These are phyloP conservation scores for Colletotrichum zoysiae DNA, from an alignment of 2,329 filamentous ascomycete genomes.

Conservation along the genomic window DNA sequence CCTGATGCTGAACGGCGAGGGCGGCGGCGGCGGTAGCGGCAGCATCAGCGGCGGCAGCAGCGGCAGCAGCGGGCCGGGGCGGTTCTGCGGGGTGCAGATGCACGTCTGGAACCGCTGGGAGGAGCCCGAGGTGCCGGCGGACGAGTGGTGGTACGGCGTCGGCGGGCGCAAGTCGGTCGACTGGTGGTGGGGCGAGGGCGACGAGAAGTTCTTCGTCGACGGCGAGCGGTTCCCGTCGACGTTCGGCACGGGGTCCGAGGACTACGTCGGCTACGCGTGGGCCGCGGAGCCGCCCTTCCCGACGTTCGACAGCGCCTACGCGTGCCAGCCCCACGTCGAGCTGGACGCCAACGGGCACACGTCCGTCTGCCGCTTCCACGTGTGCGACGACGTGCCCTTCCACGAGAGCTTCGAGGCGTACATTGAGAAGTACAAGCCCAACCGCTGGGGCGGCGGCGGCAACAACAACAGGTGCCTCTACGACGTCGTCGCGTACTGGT, in stretches of 20 bases:
- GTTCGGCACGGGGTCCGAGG: constrained; percentile 35
- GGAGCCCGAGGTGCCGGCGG: constrained; percentile 24
- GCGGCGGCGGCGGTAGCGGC: no score
- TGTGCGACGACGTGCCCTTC: constrained; percentile 36
- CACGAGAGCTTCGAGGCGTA: constrained; percentile 35
- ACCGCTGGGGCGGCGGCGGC: constrained; percentile 19
- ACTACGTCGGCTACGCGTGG: constrained; percentile 38
- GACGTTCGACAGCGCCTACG: constrained; percentile 33
- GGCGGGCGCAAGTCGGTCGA: constrained; percentile 36
- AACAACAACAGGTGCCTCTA: constrained; percentile 26
- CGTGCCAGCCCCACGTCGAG: constrained; percentile 32
- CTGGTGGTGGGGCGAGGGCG: constrained; percentile 39
- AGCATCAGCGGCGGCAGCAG: neutral
- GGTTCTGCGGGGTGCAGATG: constrained; percentile 38
- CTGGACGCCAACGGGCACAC: constrained; percentile 38
- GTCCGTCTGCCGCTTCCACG: constrained; percentile 36
- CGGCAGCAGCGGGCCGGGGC: constrained; percentile 7
- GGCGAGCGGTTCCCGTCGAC: constrained; percentile 38
- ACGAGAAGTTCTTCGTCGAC: constrained; percentile 40
- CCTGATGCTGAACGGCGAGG: constrained; percentile 6
- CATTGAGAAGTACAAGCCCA: constrained; percentile 39
- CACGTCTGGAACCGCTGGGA: constrained; percentile 37
- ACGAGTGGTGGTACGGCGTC: constrained; percentile 38
- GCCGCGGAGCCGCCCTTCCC: constrained; percentile 38
- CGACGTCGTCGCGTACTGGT: constrained; percentile 36